Conservation (phyloP, 768 basidiomycete species). For the Tulasnella sp. region DNA sequence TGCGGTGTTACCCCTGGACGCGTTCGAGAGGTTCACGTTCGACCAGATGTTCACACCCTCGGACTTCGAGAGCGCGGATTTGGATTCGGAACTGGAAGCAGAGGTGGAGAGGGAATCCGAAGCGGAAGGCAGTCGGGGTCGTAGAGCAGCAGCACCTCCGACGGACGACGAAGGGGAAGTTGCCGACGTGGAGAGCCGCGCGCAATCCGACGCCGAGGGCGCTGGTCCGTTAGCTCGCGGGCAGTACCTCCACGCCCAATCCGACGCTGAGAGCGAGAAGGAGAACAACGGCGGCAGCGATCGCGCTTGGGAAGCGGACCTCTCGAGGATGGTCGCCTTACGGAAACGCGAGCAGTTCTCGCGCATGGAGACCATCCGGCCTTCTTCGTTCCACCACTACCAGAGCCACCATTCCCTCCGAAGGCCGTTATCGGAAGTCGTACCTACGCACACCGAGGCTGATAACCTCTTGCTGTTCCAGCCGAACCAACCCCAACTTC, state of each 20-base stretch:
- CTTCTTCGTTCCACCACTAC: background rate
- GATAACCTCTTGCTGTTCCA: background rate
- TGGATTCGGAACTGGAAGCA: background rate
- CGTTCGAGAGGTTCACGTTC: slow-evolving; percentile 14
- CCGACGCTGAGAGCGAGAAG: no score
- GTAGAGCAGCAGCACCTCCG: background rate
- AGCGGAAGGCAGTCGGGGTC: no score
- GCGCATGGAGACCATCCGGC: background rate
- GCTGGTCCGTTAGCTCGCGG: background rate
- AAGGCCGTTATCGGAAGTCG: background rate
- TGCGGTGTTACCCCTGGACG: background rate
- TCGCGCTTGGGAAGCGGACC: slow-evolving; percentile 4
- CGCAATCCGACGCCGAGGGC: background rate
- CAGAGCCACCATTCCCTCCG: background rate
- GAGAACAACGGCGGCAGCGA: no score
- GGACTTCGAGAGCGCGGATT: background rate
- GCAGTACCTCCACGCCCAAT: background rate
- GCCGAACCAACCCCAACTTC: background rate
- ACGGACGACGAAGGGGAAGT: background rate
- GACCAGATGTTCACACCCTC: background rate
- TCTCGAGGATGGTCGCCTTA: background rate
- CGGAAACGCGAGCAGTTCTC: background rate
- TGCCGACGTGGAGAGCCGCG: background rate
- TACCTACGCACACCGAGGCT: background rate
- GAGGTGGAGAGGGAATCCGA: no score